Evolutionary conservation across 2,329 filamentous ascomycete genomes (phyloP).

Genomic region (Talaromyces verruculosus): DNA sequence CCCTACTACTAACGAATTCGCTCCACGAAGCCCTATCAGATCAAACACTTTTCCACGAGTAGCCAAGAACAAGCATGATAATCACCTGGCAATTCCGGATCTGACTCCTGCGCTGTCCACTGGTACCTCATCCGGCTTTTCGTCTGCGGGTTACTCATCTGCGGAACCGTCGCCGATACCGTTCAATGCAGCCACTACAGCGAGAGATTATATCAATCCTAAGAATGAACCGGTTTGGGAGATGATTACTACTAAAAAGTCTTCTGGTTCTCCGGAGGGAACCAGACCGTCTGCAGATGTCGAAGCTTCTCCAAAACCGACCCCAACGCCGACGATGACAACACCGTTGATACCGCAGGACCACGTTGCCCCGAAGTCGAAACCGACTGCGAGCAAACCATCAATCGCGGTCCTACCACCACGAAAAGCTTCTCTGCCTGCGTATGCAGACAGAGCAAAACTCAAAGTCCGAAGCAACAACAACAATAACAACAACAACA

Average conservation of each 20-base stretch:
- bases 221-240: slow-evolving; percentile 29
- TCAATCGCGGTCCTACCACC: neutral
- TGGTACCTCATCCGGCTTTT: slow-evolving; percentile 1
- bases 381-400: neutral
- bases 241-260: slow-evolving; percentile 24
- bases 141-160: slow-evolving; percentile 10
- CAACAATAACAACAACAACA: neutral
- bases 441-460: neutral
- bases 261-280: neutral
- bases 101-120: slow-evolving; percentile 18
- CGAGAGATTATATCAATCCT: slow-evolving; percentile 24
- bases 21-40: slow-evolving; percentile 23
- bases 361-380: no score
- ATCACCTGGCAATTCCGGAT: slow-evolving; percentile 13
- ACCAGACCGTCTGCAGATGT: neutral
- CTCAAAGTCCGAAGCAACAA: neutral
- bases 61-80: neutral
- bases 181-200: slow-evolving; percentile 16
- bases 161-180: slow-evolving; percentile 12
- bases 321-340: slow-evolving; percentile 5
- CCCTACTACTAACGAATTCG: neutral
- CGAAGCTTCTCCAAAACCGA: slow-evolving; percentile 9
- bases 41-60: slow-evolving; percentile 24
- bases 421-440: neutral
- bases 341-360: slow-evolving; percentile 12